These are phyloP conservation scores for Fusarium foetens DNA, from an alignment of 2,329 filamentous ascomycete species.

Conservation along the genomic window DNA sequence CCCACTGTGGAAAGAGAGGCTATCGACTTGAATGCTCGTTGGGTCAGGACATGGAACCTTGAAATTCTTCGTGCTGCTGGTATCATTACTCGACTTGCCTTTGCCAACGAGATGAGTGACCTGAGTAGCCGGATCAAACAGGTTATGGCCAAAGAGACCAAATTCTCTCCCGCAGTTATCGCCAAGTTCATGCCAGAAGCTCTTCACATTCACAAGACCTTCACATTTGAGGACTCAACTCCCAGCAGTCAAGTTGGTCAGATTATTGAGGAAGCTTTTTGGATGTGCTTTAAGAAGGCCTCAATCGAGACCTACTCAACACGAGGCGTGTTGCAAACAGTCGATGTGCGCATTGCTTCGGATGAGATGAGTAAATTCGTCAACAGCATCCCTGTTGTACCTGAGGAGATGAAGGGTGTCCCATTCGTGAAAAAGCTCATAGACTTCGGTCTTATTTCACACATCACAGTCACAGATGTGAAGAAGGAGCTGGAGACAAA, in stretches of 20 bases:
- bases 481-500: slow-evolving; percentile 83
- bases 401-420: slow-evolving; percentile 77
- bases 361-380: slow-evolving; percentile 77
- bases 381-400: slow-evolving; percentile 86
- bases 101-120: slow-evolving; percentile 85
- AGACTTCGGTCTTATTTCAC: slow-evolving; percentile 86
- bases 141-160: slow-evolving; percentile 56
- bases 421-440: slow-evolving; percentile 83
- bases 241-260: slow-evolving; percentile 85
- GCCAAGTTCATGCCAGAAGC: slow-evolving; percentile 78
- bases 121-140: slow-evolving; percentile 70
- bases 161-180: slow-evolving; percentile 72
- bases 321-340: slow-evolving; percentile 84
- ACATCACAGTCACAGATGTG: slow-evolving; percentile 89
- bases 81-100: slow-evolving; percentile 88
- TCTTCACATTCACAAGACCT: slow-evolving; percentile 85
- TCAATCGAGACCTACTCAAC: slow-evolving; percentile 90
- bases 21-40: slow-evolving; percentile 94
- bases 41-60: slow-evolving; percentile 94
- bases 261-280: slow-evolving; percentile 94
- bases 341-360: slow-evolving; percentile 80
- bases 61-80: slow-evolving; percentile 93
- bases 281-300: slow-evolving; percentile 86
- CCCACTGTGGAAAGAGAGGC: slow-evolving; percentile 97
- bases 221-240: slow-evolving; percentile 89